Conservation (phyloP, 2,329 filamentous ascomycete genomes). For the Fusarium falciforme region DNA sequence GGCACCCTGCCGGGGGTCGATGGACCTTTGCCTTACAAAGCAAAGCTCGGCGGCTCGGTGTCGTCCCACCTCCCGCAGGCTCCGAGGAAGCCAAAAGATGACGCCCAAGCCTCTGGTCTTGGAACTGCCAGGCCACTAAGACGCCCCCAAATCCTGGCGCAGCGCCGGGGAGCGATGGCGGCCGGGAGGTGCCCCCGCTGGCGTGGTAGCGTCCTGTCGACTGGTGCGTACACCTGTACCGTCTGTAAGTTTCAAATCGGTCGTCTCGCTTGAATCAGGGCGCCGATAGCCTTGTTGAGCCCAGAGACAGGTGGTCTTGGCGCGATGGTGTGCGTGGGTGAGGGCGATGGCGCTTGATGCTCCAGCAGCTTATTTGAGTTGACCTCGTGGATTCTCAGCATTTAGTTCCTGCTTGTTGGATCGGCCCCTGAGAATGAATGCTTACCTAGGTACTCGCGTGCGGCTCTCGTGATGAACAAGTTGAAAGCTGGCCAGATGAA, state of each 20-base stretch:
- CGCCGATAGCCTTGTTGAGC: conserved; percentile 20
- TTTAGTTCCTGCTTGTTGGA: conserved; percentile 7
- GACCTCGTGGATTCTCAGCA: conserved; percentile 5
- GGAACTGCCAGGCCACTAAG: neutral
- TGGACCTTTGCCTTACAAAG: conserved; percentile 27
- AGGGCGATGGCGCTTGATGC: neutral
- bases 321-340: neutral
- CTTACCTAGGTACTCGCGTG: neutral
- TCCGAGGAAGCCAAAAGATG: conserved; percentile 11
- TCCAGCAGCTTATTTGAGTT: neutral
- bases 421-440: neutral
- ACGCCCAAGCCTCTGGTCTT: neutral
- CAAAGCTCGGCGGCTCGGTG: conserved; percentile 20
- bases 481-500: conserved; percentile 2
- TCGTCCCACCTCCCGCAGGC: conserved; percentile 17
- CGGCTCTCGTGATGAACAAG: neutral
- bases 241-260: conserved; percentile 15
- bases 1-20: conserved; percentile 3
- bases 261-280: conserved; percentile 34
- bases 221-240: neutral
- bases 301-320: neutral
- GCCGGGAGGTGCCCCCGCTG: neutral
- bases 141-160: neutral
- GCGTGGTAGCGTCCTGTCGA: neutral
- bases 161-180: conserved; percentile 9